A percentile compares a stretch with the other conserved stretches of the same genome.
phyloP scores from a whole-genome alignment of 352 stramenopile species.

The Phytophthora multivora region DNA sequence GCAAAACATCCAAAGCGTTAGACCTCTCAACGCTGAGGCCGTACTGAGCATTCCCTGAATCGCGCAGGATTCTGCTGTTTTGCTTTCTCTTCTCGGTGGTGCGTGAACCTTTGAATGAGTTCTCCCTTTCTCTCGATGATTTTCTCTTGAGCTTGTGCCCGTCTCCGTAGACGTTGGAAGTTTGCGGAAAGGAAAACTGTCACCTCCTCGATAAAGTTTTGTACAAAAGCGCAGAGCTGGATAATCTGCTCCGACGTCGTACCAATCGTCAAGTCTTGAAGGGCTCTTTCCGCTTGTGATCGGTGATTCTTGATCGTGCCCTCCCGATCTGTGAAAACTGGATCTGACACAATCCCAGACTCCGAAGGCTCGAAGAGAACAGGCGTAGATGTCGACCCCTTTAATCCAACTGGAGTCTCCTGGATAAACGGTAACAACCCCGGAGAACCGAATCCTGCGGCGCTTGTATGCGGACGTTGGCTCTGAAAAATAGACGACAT shows the following conservation, averaged over 20 bases:
- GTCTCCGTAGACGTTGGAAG: slow-evolving; percentile 40
- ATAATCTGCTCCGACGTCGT: slow-evolving; percentile 28
- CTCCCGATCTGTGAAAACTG: slow-evolving; percentile 10
- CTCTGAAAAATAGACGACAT: slow-evolving; percentile 33
- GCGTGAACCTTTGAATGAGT: slow-evolving; percentile 59
- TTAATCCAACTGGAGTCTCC: slow-evolving; percentile 15
- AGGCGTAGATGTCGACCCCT: slow-evolving; percentile 15
- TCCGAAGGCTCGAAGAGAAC: slow-evolving; percentile 8
- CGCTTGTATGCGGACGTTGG: slow-evolving; percentile 26
- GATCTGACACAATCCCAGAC: neutral
- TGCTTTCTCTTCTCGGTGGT: slow-evolving; percentile 56
- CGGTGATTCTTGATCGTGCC: slow-evolving; percentile 12
- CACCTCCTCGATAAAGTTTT: slow-evolving; percentile 32
- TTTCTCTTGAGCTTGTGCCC: slow-evolving; percentile 45
- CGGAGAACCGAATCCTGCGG: slow-evolving; percentile 1
- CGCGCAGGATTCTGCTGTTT: slow-evolving; percentile 44
- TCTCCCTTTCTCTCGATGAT: slow-evolving; percentile 67
- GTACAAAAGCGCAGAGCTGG: slow-evolving; percentile 31
- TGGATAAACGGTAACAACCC: slow-evolving; percentile 34
- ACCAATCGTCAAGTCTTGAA: slow-evolving; percentile 10
- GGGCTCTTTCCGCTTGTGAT: slow-evolving; percentile 16
- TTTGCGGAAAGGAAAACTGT: slow-evolving; percentile 28
- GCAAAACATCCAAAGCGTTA: neutral
- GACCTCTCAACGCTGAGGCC: slow-evolving; percentile 27
- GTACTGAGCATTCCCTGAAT: slow-evolving; percentile 57